These are phyloP conservation scores for Thelephora ganbajun DNA, from an alignment of 768 basidiomycete genomes.

Conservation along the genomic window DNA sequence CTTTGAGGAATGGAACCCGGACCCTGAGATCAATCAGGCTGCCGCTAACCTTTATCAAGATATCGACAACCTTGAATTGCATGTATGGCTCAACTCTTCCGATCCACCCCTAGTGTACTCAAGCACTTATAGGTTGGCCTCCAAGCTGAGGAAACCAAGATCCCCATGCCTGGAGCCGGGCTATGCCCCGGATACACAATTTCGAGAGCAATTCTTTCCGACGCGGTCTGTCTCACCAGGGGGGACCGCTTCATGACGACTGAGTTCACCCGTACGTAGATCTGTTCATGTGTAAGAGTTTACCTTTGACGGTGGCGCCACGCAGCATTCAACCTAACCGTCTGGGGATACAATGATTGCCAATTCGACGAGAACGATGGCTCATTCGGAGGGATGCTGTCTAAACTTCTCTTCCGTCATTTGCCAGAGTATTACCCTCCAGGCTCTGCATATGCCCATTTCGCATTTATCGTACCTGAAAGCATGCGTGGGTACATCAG, in stretches of 20 bases:
- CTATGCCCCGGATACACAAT: slow-evolving; percentile 76
- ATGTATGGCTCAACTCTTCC: slow-evolving; percentile 28
- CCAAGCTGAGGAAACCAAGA: slow-evolving; percentile 54
- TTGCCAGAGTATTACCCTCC: slow-evolving; percentile 56
- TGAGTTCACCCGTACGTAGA: slow-evolving; percentile 56
- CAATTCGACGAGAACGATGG: slow-evolving; percentile 50
- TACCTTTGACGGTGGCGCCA: not conserved
- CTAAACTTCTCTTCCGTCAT: slow-evolving; percentile 56
- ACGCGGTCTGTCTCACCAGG: slow-evolving; percentile 61
- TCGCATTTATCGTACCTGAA: slow-evolving; percentile 64
- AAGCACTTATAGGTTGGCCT: slow-evolving; percentile 11
- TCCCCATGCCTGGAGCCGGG: slow-evolving; percentile 51
- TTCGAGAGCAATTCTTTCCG: slow-evolving; percentile 71
- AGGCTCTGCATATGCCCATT: slow-evolving; percentile 58
- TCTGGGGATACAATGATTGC: slow-evolving; percentile 70
- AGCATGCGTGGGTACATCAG: slow-evolving; percentile 28
- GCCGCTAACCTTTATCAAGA: slow-evolving; percentile 55
- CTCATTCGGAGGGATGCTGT: slow-evolving; percentile 64
- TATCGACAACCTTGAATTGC: slow-evolving; percentile 69
- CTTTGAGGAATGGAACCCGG: slow-evolving; percentile 65
- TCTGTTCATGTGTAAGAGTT: not conserved
- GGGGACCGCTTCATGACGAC: slow-evolving; percentile 72
- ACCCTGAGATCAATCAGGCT: slow-evolving; percentile 37
- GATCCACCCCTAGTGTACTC: not conserved
- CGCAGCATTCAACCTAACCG: slow-evolving; percentile 56